A percentile compares a stretch with the other conserved stretches of the same genome.
Evolutionary conservation across 1,284 basidiomycete genomes (phyloP).

Genomic region (Ganoderma leucocontextum): DNA sequence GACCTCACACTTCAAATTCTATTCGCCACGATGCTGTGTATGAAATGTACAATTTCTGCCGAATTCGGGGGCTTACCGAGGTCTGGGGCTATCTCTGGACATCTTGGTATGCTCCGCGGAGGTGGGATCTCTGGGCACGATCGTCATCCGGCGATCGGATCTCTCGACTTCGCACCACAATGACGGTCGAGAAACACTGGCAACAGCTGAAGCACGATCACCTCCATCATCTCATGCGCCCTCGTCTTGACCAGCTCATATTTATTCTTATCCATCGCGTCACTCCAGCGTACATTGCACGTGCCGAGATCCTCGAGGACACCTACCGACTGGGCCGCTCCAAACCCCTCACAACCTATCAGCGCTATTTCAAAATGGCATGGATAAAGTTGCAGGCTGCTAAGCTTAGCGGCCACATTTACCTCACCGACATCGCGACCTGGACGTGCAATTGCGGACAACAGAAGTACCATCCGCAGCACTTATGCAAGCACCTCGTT

Average conservation of each 20-base stretch:
- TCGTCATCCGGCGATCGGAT: conserved; percentile 16
- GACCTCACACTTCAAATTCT: background rate
- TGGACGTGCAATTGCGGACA: conserved; percentile 33
- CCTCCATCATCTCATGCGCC: conserved; percentile 22
- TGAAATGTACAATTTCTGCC: conserved; percentile 31
- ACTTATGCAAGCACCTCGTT: conserved; percentile 33
- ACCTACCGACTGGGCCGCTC: background rate
- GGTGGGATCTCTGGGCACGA: conserved; percentile 29
- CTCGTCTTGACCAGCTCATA: conserved; percentile 24
- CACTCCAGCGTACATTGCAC: conserved; percentile 18
- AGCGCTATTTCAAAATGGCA: conserved; percentile 10
- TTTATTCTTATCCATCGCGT: conserved; percentile 14
- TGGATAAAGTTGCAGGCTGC: conserved; percentile 19
- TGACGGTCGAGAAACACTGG: conserved; percentile 33
- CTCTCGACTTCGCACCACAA: conserved; percentile 26
- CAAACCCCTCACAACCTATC: background rate
- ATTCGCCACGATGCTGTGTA: conserved; percentile 24
- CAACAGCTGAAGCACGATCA: conserved; percentile 22
- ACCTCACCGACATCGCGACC: conserved; percentile 17
- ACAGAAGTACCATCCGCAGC: conserved; percentile 31
- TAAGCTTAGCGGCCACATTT: conserved; percentile 11
- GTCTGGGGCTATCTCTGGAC: conserved; percentile 35
- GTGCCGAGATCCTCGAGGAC: background rate
- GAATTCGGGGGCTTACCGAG: conserved; percentile 19
- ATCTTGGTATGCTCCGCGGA: conserved; percentile 23